Conservation (phyloP, 2,329 filamentous ascomycete genomes). For the Botrytis pseudocinerea region DNA sequence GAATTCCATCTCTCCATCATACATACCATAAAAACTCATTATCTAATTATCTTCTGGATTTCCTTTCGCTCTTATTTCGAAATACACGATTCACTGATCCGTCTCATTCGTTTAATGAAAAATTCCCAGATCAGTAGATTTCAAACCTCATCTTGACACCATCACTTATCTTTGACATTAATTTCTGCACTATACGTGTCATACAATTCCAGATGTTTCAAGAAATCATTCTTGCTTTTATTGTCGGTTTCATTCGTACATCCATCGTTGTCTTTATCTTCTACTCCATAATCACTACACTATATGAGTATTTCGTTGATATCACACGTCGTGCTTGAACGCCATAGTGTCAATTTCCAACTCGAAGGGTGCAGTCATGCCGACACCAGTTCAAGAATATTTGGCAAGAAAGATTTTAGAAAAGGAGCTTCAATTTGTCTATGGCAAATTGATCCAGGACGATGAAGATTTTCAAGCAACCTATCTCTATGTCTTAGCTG, state of each 20-base stretch:
- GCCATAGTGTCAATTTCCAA: not conserved
- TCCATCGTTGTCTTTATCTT: not conserved
- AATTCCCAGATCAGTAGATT: not conserved
- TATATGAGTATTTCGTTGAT: not conserved
- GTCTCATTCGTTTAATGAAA: not conserved
- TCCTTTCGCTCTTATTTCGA: not conserved
- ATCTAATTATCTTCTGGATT: not conserved
- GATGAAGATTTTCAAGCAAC: slow-evolving; percentile 7
- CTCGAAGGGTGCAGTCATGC: not conserved
- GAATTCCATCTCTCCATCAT: not conserved
- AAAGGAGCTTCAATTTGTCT: not conserved
- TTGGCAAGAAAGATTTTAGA: not conserved
- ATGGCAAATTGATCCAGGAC: not conserved
- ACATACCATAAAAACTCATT: not conserved
- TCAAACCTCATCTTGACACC: not conserved
- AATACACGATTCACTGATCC: not conserved
- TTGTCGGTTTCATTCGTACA: not conserved
- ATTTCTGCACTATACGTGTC: not conserved
- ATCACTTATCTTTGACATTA: not conserved
- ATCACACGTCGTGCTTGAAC: not conserved
- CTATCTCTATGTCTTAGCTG: not conserved
- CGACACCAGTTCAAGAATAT: not conserved
- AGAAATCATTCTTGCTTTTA: not conserved
- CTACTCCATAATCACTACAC: not conserved
- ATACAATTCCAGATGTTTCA: not conserved